These are phyloP conservation scores for Penicillium sp. DNA, from an alignment of 2,329 filamentous ascomycete species.

Conservation along the genomic window DNA sequence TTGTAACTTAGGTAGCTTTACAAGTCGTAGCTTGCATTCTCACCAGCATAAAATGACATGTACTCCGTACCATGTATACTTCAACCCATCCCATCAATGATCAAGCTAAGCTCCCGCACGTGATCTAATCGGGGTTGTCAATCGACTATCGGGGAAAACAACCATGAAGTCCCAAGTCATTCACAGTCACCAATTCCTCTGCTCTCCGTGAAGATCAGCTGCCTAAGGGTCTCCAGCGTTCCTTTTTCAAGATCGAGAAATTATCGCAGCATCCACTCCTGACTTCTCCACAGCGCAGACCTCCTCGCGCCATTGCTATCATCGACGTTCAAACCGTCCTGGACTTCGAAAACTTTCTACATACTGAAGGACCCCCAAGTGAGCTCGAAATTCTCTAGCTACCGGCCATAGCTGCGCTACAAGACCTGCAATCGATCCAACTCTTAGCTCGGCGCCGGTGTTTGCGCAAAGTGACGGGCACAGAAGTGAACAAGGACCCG, in stretches of 20 bases:
- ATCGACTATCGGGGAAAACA: conserved; percentile 8
- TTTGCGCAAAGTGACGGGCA: conserved; percentile 3
- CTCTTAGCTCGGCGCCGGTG: background rate
- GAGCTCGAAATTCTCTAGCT: background rate
- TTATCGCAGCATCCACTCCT: background rate
- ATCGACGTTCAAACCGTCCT: background rate
- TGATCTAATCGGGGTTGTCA: conserved; percentile 9
- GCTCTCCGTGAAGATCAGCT: background rate
- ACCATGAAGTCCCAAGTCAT: background rate
- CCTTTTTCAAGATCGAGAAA: background rate
- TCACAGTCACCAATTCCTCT: background rate
- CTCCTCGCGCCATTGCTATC: background rate
- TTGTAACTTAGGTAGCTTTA: too few species aligned
- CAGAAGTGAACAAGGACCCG: background rate
- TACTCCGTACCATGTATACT: too few species aligned
- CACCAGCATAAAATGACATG: too few species aligned
- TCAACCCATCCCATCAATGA: too few species aligned
- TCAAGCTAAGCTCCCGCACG: conserved; percentile 9
- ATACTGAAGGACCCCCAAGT: background rate
- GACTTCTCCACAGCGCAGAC: background rate
- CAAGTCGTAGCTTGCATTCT: too few species aligned
- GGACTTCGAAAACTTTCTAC: conserved; percentile 1
- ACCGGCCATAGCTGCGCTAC: background rate
- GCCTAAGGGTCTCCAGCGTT: background rate
- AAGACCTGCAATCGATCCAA: background rate